These are phyloP conservation scores for Backusella sp. DNA, from an alignment of 192 early-diverging fungal species.

Conservation along the genomic window DNA sequence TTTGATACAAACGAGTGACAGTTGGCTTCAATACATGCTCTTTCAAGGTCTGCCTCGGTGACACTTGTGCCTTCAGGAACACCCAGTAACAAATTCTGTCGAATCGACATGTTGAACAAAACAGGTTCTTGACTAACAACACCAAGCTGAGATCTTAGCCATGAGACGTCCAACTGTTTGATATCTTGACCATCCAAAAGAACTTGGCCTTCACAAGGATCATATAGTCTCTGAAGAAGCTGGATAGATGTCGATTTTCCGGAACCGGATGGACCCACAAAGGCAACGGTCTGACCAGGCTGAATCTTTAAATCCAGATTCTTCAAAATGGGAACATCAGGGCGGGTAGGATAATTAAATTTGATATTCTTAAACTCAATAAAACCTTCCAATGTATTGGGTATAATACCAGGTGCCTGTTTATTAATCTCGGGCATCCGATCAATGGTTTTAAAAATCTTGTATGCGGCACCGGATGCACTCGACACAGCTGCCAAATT, in stretches of 20 bases:
- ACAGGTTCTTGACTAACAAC: slow-evolving; percentile 91
- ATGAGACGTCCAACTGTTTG: slow-evolving; percentile 71
- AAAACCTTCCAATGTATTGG: slow-evolving; percentile 50
- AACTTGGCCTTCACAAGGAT: slow-evolving; percentile 51
- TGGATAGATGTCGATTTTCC: slow-evolving; percentile 87
- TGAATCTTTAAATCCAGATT: slow-evolving; percentile 63
- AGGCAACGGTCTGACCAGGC: slow-evolving; percentile 78
- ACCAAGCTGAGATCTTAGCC: slow-evolving; percentile 82
- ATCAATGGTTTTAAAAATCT: slow-evolving; percentile 79
- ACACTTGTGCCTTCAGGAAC: slow-evolving; percentile 29
- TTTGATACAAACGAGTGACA: slow-evolving; percentile 80
- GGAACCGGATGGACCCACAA: slow-evolving; percentile 83
- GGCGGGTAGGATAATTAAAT: slow-evolving; percentile 82
- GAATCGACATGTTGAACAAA: slow-evolving; percentile 71
- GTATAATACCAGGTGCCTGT: slow-evolving; percentile 37
- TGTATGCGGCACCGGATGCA: slow-evolving; percentile 76
- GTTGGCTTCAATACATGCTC: slow-evolving; percentile 67
- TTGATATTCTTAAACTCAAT: slow-evolving; percentile 73
- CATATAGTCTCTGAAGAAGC: slow-evolving; percentile 87
- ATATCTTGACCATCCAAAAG: slow-evolving; percentile 73
- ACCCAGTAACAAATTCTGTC: slow-evolving; percentile 80
- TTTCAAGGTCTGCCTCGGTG: slow-evolving; percentile 55
- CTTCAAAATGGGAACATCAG: slow-evolving; percentile 77
- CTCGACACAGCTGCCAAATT: slow-evolving; percentile 69
- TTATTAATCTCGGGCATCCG: slow-evolving; percentile 76